phyloP scores from a whole-genome alignment of 306 rosid genomes.

The Acacia confusa region DNA sequence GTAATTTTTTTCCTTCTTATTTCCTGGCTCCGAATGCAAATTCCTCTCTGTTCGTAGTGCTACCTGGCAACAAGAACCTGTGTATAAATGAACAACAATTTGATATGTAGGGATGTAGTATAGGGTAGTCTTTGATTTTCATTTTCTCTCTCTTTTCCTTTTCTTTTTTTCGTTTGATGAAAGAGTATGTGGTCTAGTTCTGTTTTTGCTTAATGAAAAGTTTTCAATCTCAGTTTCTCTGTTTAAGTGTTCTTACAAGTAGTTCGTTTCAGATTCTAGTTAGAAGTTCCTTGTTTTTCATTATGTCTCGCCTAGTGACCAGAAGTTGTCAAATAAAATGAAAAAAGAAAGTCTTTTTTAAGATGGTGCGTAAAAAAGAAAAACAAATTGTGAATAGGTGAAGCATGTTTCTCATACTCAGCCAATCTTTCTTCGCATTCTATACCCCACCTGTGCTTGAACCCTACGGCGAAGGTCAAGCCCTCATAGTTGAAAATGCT shows the following conservation, averaged over 20 bases:
- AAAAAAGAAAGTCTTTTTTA: conserved; percentile 40
- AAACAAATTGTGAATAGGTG: background rate
- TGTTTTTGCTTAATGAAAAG: conserved; percentile 39
- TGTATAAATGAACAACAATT: conserved; percentile 58
- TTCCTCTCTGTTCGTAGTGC: conserved; percentile 38
- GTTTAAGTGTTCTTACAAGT: background rate
- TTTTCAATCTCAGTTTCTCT: background rate
- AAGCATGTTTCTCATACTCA: conserved; percentile 29
- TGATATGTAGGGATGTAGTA: conserved; percentile 49
- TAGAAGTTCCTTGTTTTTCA: background rate
- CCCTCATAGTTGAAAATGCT: conserved; percentile 37
- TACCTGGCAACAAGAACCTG: conserved; percentile 29
- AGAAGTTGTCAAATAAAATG: conserved; percentile 32
- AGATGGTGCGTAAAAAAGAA: background rate
- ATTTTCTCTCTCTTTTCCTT: background rate
- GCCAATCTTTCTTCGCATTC: conserved; percentile 29
- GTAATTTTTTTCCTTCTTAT: background rate
- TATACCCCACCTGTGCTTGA: conserved; percentile 36
- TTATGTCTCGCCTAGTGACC: background rate
- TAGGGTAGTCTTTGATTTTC: conserved; percentile 31
- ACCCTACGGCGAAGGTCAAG: conserved; percentile 44
- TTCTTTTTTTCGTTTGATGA: background rate
- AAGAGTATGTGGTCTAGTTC: conserved; percentile 30
- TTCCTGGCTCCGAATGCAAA: conserved; percentile 25
- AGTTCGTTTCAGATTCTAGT: background rate